These are phyloP conservation scores for Leishmania arabica DNA, from an alignment of 208 protist genomes.

Conservation along the genomic window DNA sequence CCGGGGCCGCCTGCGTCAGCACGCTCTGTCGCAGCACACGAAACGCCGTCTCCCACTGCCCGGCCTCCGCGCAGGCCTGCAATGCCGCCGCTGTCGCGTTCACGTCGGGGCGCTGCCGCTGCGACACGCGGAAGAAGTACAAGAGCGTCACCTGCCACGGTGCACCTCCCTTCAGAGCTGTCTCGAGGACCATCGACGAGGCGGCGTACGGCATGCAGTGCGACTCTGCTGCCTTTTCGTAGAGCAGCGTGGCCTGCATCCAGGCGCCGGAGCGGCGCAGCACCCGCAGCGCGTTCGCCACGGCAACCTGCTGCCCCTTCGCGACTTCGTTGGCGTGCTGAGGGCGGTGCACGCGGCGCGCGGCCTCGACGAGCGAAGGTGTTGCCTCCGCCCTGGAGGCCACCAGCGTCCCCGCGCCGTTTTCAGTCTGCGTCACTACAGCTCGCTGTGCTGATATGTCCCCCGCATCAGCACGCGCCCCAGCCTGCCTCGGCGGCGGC, in stretches of 20 bases:
- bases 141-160: slow-evolving; percentile 63
- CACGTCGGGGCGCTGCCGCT: slow-evolving; percentile 61
- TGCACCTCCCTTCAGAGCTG: slow-evolving; percentile 37
- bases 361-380: slow-evolving; percentile 30
- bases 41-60: slow-evolving; percentile 70
- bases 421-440: neutral
- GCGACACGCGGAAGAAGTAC: slow-evolving; percentile 59
- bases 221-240: slow-evolving; percentile 42
- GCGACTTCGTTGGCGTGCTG: slow-evolving; percentile 22
- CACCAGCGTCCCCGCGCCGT: neutral
- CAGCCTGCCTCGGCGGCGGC: slow-evolving; percentile 3
- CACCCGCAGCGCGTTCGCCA: slow-evolving; percentile 29
- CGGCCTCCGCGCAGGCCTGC: slow-evolving; percentile 57
- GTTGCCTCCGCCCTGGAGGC: slow-evolving; percentile 2
- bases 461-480: slow-evolving; percentile 3
- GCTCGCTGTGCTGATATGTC: neutral
- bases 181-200: slow-evolving; percentile 32
- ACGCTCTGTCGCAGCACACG: slow-evolving; percentile 65
- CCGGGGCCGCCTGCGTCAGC: slow-evolving; percentile 47
- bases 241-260: slow-evolving; percentile 58
- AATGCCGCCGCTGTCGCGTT: slow-evolving; percentile 50
- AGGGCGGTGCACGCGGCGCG: slow-evolving; percentile 18
- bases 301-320: slow-evolving; percentile 23
- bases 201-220: slow-evolving; percentile 57
- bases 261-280: slow-evolving; percentile 50